Percentiles rank a stretch among this genome's conserved stretches.
Evolutionary conservation across 176 grass and related monocot genomes (phyloP).

Genomic region (Puccinellia tenuiflora): DNA sequence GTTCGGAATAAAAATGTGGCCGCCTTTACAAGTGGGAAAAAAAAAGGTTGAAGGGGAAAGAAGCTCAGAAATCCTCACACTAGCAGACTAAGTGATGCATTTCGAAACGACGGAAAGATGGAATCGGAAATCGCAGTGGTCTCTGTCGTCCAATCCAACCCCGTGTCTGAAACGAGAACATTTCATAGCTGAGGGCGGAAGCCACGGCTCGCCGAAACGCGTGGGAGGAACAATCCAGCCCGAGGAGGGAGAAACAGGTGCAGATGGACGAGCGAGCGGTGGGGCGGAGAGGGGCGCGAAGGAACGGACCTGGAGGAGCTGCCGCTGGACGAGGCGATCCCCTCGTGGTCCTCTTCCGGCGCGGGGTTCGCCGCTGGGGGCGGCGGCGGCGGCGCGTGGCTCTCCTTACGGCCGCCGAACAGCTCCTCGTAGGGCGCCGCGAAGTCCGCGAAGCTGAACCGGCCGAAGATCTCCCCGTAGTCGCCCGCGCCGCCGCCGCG

Average conservation of each 20-base stretch:
- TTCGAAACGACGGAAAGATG: slow-evolving; percentile 1
- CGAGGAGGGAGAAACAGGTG: neutral
- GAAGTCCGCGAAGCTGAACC: slow-evolving; percentile 61
- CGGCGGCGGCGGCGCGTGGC: neutral
- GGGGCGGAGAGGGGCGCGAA: too few relatives aligned
- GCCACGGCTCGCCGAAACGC: neutral
- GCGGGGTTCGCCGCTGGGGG: neutral
- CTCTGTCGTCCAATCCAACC: slow-evolving; percentile 3
- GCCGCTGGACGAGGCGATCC: slow-evolving; percentile 31
- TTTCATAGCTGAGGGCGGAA: neutral
- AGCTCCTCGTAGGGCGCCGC: slow-evolving; percentile 73
- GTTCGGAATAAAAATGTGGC: slow-evolving; percentile 10
- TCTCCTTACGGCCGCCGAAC: neutral
- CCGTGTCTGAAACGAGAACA: neutral
- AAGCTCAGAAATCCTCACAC: neutral
- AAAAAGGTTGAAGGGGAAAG: neutral
- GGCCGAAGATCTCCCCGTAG: slow-evolving; percentile 83
- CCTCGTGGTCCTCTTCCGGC: slow-evolving; percentile 25
- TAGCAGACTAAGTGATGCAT: neutral
- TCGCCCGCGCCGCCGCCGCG: slow-evolving; percentile 21
- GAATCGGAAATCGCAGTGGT: neutral
- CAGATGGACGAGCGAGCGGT: neutral
- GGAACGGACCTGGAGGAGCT: slow-evolving; percentile 42
- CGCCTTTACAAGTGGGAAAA: slow-evolving; percentile 24
- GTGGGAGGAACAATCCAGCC: neutral